phyloP scores from a whole-genome alignment of 495 filamentous ascomycete genomes.

The Bathelium albidoporum region DNA sequence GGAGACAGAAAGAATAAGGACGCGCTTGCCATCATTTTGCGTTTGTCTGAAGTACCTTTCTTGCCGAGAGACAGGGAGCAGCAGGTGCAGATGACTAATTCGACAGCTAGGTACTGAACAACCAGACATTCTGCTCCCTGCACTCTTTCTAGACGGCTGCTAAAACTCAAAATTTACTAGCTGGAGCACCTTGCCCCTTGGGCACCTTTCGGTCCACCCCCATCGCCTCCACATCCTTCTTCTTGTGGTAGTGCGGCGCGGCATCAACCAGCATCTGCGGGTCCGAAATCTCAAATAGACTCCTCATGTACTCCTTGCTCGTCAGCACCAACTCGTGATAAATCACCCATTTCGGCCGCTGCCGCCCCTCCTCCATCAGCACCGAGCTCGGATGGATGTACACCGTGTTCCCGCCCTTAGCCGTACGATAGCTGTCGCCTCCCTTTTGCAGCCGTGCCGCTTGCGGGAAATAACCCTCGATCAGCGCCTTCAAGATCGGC shows the following conservation, averaged over 20 bases:
- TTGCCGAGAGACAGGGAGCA: too few species aligned
- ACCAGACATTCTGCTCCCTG: too few species aligned
- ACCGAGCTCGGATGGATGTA: constrained; percentile 82
- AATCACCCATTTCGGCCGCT: constrained; percentile 78
- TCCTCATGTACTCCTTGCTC: constrained; percentile 89
- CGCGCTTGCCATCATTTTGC: too few species aligned
- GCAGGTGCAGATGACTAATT: too few species aligned
- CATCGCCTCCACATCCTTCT: constrained; percentile 77
- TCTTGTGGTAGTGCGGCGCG: constrained; percentile 92
- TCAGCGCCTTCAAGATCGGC: constrained; percentile 78
- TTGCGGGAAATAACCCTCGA: constrained; percentile 90
- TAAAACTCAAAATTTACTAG: constrained; percentile 1
- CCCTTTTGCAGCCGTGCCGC: constrained; percentile 75
- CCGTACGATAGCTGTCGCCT: constrained; percentile 86
- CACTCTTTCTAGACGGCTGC: too few species aligned
- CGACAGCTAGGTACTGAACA: too few species aligned
- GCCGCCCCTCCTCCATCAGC: constrained; percentile 48
- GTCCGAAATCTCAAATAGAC: constrained; percentile 48
- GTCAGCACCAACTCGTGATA: constrained; percentile 91
- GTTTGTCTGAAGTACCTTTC: too few species aligned
- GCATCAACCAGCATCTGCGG: constrained; percentile 82
- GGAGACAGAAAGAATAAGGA: too few species aligned
- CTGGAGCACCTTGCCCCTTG: constrained; percentile 18
- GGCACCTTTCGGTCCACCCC: constrained; percentile 72
- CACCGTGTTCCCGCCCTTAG: constrained; percentile 85